Evolutionary conservation across 768 basidiomycete genomes (phyloP), one percentile per base, ranked within the genome.

Genomic region (Asterophora lycoperdoides): DNA sequence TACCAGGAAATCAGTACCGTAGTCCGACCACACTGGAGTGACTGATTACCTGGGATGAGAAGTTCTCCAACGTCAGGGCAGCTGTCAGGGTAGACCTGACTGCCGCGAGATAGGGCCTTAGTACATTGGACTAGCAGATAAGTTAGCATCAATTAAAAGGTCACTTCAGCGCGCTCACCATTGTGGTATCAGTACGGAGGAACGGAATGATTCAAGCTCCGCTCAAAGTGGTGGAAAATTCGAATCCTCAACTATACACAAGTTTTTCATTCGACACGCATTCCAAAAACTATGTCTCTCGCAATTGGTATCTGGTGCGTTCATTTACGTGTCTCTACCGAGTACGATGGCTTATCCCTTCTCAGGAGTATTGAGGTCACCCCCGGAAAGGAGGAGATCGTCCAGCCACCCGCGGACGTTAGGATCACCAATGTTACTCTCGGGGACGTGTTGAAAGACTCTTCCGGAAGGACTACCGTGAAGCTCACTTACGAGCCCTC

Each of bases 41-140:
- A 56, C 26, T 46, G 47, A 46, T 60, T 66, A 92, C 90, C 79
- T 99, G 95, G 9, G 95, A 98, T 41, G 93, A 82, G 75, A 99
- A 99, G 79, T 94, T 92, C 74, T 99, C 93, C 53, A 99, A 76
- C 1, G 94, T 97, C 57, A 99, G 75, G 2, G 96, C 94, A 26
- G 96, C 95, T n/a, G 95, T 98, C 42, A 99, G 76, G 18, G 96
- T 96, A 5, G 92, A 92, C 56, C 96, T 79, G 48, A 99, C 96
- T 15, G 93, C 93, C 18, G 91, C 88, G 46, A 99, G 86, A 69
- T 99, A 98, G 3, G 95, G 94, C 62, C 95, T 80, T 39, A 98
- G 77, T 5, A 90, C 88, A 75, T 97, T 96, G 1, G 95, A 95
- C 95, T 98, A 58, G 2, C 41, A 20, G 14, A 11, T 28, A 20